Conservation (phyloP, 2,329 filamentous ascomycete species). For the Trichoderma semiorbis region DNA sequence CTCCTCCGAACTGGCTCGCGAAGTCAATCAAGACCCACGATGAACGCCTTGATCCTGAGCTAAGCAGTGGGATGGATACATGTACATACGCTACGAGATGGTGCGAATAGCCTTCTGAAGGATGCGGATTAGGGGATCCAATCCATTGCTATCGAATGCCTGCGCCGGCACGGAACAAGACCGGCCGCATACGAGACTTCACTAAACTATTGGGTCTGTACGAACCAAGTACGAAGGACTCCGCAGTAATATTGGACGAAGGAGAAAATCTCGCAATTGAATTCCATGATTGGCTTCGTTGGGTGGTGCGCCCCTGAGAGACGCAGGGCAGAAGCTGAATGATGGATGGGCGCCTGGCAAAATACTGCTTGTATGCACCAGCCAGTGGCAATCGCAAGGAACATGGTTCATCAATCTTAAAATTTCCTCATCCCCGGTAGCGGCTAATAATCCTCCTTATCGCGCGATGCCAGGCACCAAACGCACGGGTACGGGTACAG, state of each 20-base stretch:
- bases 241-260: background rate
- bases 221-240: background rate
- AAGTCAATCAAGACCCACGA: background rate
- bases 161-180: background rate
- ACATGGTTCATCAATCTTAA: conserved; percentile 1
- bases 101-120: background rate
- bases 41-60: background rate
- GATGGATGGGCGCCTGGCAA: background rate
- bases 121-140: background rate
- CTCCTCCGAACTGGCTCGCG: background rate
- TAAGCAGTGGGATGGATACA: background rate
- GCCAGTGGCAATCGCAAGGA: background rate
- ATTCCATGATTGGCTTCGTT: background rate
- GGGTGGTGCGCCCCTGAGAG: conserved; percentile 4
- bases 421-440: conserved; percentile 4
- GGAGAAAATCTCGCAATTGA: background rate
- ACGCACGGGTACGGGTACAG: background rate
- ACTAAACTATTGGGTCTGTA: background rate
- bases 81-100: background rate
- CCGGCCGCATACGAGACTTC: conserved; percentile 6
- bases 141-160: background rate
- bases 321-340: background rate
- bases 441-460: conserved; percentile 12
- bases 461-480: conserved; percentile 8
- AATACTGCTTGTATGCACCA: background rate